Evolutionary conservation across 768 basidiomycete genomes (phyloP).

Genomic region (Zangia roseola): DNA sequence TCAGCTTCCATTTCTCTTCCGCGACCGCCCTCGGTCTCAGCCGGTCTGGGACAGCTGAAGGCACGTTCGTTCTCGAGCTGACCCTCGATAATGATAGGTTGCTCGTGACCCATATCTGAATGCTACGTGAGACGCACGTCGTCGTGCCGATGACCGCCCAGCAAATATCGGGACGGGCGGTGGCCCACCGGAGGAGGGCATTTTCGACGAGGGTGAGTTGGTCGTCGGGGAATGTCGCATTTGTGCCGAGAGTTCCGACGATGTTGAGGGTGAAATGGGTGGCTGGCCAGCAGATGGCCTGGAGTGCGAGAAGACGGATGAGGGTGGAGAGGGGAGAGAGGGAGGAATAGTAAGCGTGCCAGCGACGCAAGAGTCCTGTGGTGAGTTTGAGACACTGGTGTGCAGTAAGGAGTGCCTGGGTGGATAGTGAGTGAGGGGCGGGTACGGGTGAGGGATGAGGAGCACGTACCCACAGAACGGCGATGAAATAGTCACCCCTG

Average conservation of each 20-base stretch:
- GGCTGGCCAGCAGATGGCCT: slow-evolving; percentile 95
- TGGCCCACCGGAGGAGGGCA: slow-evolving; percentile 39
- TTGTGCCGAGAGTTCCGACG: slow-evolving; percentile 44
- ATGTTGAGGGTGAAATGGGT: slow-evolving; percentile 82
- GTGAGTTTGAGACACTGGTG: slow-evolving; percentile 87
- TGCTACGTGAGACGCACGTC: slow-evolving; percentile 75
- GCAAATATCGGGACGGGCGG: slow-evolving; percentile 71
- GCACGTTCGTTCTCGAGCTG: background rate
- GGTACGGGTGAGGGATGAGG: slow-evolving; percentile 1
- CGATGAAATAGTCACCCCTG: slow-evolving; percentile 63
- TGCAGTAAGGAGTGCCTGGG: slow-evolving; percentile 77
- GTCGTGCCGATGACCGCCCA: slow-evolving; percentile 92
- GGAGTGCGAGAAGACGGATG: slow-evolving; percentile 87
- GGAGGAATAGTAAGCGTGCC: slow-evolving; percentile 89
- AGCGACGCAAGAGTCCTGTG: slow-evolving; percentile 84
- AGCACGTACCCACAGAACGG: slow-evolving; percentile 65
- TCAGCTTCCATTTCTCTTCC: slow-evolving; percentile 26
- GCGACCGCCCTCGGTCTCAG: slow-evolving; percentile 14
- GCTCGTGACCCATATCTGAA: slow-evolving; percentile 96
- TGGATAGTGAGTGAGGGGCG: background rate
- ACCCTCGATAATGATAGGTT: slow-evolving; percentile 52
- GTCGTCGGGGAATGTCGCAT: slow-evolving; percentile 4
- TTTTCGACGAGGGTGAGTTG: slow-evolving; percentile 21
- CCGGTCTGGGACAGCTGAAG: slow-evolving; percentile 18
- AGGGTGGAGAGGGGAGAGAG: slow-evolving; percentile 81